Conservation (phyloP, 1,284 basidiomycete genomes). For the Cryptococcus sp. region DNA sequence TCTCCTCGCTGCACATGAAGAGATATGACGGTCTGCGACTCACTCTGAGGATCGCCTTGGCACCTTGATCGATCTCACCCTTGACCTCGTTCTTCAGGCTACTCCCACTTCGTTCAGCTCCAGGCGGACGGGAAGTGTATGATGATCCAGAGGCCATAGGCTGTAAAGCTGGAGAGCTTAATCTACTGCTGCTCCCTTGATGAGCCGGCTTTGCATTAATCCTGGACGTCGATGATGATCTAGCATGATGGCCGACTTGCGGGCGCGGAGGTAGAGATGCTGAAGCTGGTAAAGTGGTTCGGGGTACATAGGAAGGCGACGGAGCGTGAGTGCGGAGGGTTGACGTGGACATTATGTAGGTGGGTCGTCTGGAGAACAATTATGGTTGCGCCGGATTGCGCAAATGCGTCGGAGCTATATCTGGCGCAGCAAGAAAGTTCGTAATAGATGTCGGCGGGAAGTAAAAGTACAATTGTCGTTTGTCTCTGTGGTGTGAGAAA, state of each 20-base stretch:
- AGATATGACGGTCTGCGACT: slow-evolving; percentile 10
- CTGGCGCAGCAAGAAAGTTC: too few relatives aligned
- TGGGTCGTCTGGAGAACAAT: neutral
- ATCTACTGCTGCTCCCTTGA: too few relatives aligned
- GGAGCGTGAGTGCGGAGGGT: slow-evolving; percentile 12
- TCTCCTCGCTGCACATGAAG: neutral
- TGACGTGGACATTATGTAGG: slow-evolving; percentile 13
- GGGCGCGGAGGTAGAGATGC: slow-evolving; percentile 8
- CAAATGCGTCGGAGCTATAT: too few relatives aligned
- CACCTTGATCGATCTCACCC: slow-evolving; percentile 12
- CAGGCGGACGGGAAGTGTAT: neutral
- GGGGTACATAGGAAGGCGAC: slow-evolving; percentile 24
- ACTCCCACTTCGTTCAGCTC: slow-evolving; percentile 23
- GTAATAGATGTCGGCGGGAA: too few relatives aligned
- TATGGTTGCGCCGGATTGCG: too few relatives aligned
- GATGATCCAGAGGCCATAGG: too few relatives aligned
- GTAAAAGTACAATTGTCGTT: too few relatives aligned
- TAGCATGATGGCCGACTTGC: slow-evolving; percentile 10
- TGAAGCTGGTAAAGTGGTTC: slow-evolving; percentile 12
- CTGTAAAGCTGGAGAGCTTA: too few relatives aligned
- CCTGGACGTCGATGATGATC: slow-evolving; percentile 16
- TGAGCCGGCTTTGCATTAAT: slow-evolving; percentile 2
- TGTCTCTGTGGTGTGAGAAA: too few relatives aligned
- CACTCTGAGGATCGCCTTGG: slow-evolving; percentile 41
- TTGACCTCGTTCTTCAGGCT: slow-evolving; percentile 26